phyloP scores from a whole-genome alignment of 1,139 yeast species.

The Diutina pseudorugosa region DNA sequence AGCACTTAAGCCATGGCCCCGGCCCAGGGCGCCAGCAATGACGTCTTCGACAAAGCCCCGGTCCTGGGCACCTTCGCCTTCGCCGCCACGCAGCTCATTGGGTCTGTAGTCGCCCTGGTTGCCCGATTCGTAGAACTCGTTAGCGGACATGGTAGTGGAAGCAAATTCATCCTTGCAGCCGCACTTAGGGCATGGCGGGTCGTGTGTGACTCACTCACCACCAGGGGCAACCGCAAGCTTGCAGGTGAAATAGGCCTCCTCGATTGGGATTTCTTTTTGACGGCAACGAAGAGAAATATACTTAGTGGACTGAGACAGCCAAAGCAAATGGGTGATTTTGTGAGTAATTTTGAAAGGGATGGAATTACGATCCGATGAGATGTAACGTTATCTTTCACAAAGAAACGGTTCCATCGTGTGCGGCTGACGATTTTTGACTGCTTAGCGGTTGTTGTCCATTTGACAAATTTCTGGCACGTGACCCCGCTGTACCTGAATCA shows the following conservation, averaged over 20 bases:
- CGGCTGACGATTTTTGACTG: too few relatives aligned
- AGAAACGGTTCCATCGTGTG: too few relatives aligned
- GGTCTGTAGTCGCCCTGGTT: not conserved
- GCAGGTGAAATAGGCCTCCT: not conserved
- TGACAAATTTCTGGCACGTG: too few relatives aligned
- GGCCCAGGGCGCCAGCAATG: conserved; percentile 2
- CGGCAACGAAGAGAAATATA: not conserved
- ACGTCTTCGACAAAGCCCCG: conserved; percentile 1
- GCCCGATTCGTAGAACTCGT: conserved; percentile 1
- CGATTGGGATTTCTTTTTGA: not conserved
- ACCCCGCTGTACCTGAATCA: too few relatives aligned
- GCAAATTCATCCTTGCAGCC: not conserved
- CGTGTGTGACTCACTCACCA: not conserved
- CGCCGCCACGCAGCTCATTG: not conserved
- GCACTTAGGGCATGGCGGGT: not conserved
- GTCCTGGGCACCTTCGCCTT: not conserved
- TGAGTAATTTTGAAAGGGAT: too few relatives aligned
- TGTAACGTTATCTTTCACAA: too few relatives aligned
- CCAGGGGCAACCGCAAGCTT: not conserved
- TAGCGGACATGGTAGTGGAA: not conserved
- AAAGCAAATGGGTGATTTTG: too few relatives aligned
- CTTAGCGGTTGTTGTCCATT: too few relatives aligned
- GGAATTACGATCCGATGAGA: too few relatives aligned
- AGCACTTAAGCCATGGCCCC: not conserved
- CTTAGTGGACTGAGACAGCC: too few relatives aligned